phyloP scores from a whole-genome alignment of 306 rosid genomes.

The Malus fusca region DNA sequence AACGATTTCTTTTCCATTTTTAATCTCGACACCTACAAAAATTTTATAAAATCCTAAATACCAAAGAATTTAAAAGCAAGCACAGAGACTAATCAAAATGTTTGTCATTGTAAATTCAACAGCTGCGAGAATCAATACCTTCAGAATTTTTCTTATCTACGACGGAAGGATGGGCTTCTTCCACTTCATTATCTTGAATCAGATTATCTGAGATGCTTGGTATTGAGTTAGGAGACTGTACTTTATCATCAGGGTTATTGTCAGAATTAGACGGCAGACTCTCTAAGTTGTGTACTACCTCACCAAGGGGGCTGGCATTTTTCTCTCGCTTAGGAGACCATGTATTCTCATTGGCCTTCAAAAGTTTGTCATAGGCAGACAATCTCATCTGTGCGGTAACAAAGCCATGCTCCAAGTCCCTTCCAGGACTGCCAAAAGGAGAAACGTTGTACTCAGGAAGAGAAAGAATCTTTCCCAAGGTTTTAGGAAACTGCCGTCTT shows the following conservation, averaged over 20 bases:
- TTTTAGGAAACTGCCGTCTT: slow-evolving; percentile 48
- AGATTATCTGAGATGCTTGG: slow-evolving; percentile 20
- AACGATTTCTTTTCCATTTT: slow-evolving; percentile 17
- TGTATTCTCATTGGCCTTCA: slow-evolving; percentile 32
- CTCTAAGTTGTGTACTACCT: slow-evolving; percentile 29
- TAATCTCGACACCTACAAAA: slow-evolving; percentile 41
- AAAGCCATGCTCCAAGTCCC: slow-evolving; percentile 59
- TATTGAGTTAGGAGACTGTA: slow-evolving; percentile 35
- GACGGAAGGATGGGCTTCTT: slow-evolving; percentile 21
- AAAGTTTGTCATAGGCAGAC: slow-evolving; percentile 24
- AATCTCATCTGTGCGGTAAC: slow-evolving; percentile 56
- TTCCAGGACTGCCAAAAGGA: slow-evolving; percentile 73
- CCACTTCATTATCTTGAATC: slow-evolving; percentile 22
- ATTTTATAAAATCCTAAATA: slow-evolving; percentile 13
- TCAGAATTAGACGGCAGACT: slow-evolving; percentile 23
- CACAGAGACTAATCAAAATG: not conserved
- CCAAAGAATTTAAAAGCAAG: slow-evolving; percentile 4
- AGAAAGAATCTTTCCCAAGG: slow-evolving; percentile 83
- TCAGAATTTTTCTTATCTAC: slow-evolving; percentile 39
- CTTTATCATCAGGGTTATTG: slow-evolving; percentile 28
- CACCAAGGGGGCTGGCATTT: slow-evolving; percentile 21
- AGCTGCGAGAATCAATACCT: slow-evolving; percentile 42
- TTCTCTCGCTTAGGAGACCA: slow-evolving; percentile 32
- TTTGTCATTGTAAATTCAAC: slow-evolving; percentile 9
- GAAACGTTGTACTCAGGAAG: slow-evolving; percentile 73